Percentiles rank a stretch among this genome's conserved stretches.
Conservation (phyloP, 1,139 yeast genomes). For the Scheffersomyces quercinus region DNA sequence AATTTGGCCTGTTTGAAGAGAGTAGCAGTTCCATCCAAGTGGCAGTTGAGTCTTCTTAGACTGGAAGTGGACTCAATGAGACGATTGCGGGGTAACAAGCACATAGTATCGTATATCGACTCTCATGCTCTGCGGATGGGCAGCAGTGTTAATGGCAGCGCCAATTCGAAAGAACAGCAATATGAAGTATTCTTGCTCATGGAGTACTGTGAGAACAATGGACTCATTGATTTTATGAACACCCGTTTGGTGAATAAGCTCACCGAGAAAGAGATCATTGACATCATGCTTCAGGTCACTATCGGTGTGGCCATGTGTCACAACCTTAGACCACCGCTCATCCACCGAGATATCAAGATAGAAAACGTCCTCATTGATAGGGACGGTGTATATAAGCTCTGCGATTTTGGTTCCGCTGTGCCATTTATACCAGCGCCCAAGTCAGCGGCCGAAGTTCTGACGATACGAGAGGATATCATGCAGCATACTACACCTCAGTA, state of each 20-base stretch:
- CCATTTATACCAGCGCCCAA: conserved; percentile 65
- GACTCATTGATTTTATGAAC: conserved; percentile 92
- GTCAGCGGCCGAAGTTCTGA: conserved; percentile 63
- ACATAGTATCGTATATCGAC: conserved; percentile 87
- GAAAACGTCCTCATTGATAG: conserved; percentile 87
- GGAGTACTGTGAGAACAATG: conserved; percentile 89
- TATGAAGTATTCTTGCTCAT: conserved; percentile 89
- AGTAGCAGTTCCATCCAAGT: conserved; percentile 73
- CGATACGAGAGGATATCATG: conserved; percentile 78
- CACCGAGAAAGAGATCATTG: conserved; percentile 77
- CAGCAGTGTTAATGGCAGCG: conserved; percentile 26
- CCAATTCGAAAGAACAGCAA: conserved; percentile 31
- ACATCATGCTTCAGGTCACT: conserved; percentile 80
- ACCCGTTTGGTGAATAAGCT: conserved; percentile 80
- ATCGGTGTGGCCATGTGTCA: conserved; percentile 90
- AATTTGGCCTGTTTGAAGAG: conserved; percentile 69
- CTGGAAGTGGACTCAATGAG: conserved; percentile 87
- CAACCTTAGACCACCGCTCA: conserved; percentile 72
- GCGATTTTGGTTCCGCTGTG: conserved; percentile 95
- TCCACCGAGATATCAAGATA: conserved; percentile 93
- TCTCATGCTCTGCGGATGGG: conserved; percentile 83
- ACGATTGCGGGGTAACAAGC: conserved; percentile 70
- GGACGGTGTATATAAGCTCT: conserved; percentile 72
- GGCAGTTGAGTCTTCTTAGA: conserved; percentile 63
- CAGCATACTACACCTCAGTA: conserved; percentile 97